phyloP scores from a whole-genome alignment of 2,329 filamentous ascomycete species.

The Colletotrichum liaoningense region DNA sequence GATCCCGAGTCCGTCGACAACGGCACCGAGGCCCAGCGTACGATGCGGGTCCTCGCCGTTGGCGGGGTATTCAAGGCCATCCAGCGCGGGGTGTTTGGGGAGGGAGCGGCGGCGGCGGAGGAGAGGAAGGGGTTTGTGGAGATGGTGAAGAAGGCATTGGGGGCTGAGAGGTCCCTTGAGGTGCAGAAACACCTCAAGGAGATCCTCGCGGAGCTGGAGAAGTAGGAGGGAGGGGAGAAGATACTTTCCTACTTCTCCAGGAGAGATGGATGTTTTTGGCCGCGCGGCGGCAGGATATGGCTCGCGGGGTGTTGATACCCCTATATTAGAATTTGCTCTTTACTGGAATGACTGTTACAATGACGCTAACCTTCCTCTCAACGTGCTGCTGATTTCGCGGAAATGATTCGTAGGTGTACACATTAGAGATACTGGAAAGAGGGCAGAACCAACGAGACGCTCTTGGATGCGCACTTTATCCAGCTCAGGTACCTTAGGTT shows the following conservation, averaged over 20 bases:
- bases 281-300: not conserved
- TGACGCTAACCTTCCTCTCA: too few species aligned
- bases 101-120: constrained; percentile 22
- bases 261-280: not conserved
- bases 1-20: constrained; percentile 58
- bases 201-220: constrained; percentile 46
- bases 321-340: not conserved
- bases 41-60: constrained; percentile 58
- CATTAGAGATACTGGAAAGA: too few species aligned
- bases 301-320: constrained; percentile 8
- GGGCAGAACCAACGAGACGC: too few species aligned
- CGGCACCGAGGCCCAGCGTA: constrained; percentile 64
- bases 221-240: not conserved
- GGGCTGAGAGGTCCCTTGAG: constrained; percentile 56
- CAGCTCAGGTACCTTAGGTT: too few species aligned
- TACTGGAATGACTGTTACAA: not conserved
- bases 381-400: too few species aligned
- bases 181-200: constrained; percentile 57
- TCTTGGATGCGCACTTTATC: too few species aligned
- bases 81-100: constrained; percentile 56
- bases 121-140: constrained; percentile 39
- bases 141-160: constrained; percentile 49
- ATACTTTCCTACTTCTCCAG: not conserved
- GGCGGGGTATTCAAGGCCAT: constrained; percentile 54
- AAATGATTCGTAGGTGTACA: too few species aligned